phyloP scores from a whole-genome alignment of 2,329 filamentous ascomycete genomes.

The Ophiosphaerella herpotricha region DNA sequence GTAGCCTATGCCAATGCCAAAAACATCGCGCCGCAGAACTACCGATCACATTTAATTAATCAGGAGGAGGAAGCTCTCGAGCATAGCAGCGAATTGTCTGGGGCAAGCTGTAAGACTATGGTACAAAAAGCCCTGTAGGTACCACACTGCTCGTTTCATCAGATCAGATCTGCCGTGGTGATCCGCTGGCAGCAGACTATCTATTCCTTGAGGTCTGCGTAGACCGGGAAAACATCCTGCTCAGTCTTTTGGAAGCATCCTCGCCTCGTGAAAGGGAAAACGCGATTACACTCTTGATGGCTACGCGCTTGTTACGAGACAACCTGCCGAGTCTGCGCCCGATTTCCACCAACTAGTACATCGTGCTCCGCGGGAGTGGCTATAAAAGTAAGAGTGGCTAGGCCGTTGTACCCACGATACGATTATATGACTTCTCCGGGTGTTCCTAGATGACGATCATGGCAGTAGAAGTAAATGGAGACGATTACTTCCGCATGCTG shows the following conservation, averaged over 20 bases:
- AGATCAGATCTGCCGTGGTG: slow-evolving; percentile 25
- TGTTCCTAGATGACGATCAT: slow-evolving; percentile 20
- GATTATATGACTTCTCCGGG: slow-evolving; percentile 11
- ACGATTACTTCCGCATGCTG: slow-evolving; percentile 20
- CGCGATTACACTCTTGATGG: slow-evolving; percentile 16
- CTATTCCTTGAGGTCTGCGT: slow-evolving; percentile 50
- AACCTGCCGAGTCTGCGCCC: slow-evolving; percentile 10
- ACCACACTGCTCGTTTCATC: slow-evolving; percentile 51
- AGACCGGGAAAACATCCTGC: slow-evolving; percentile 21
- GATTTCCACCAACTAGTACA: slow-evolving; percentile 21
- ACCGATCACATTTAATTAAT: slow-evolving; percentile 11
- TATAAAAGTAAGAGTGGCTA: slow-evolving; percentile 6
- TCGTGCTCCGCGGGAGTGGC: slow-evolving; percentile 8
- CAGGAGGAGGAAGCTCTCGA: slow-evolving; percentile 35
- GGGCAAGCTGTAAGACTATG: slow-evolving; percentile 23
- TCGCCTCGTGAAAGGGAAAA: slow-evolving; percentile 11
- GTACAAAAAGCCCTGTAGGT: slow-evolving; percentile 46
- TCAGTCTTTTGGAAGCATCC: slow-evolving; percentile 19
- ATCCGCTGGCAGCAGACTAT: slow-evolving; percentile 41
- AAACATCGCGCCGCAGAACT: slow-evolving; percentile 13
- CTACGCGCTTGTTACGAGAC: slow-evolving; percentile 15
- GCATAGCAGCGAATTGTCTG: slow-evolving; percentile 43
- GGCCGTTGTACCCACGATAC: slow-evolving; percentile 9
- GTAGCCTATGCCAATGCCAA: slow-evolving; percentile 20
- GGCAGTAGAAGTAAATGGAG: slow-evolving; percentile 26